Base-by-base conservation (phyloP, 2,329 filamentous ascomycete species). In the Biscogniauxia sp. region DNA sequence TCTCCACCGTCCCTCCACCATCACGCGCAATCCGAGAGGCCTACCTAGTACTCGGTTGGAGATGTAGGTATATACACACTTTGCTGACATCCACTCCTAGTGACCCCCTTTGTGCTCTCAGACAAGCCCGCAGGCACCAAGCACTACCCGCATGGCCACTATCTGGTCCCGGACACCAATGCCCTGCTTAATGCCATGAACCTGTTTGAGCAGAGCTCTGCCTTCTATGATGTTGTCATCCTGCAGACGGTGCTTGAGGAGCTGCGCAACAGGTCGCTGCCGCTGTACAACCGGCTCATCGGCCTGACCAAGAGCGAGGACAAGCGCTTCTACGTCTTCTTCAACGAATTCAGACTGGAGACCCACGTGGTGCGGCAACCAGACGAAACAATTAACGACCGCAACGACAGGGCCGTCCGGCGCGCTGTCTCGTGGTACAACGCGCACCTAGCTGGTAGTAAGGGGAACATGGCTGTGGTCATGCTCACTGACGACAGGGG, bases 241-340 rank as follows among this genome's bases (percentile, higher is more conserved):
- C 81, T 99, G 59, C 95, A 99, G 76, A 97, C 94, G 1, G 95
- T 99, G 5, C 86, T 99, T 15, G 95, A 99, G 76, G 95, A 99
- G 79, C 84, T 99, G 62, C 91, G 93, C 73, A 97, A 97, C 75
- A 87, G 93, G 68, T 98, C 94, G 13, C 78, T 98, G 63, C 95
- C 95, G 51, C 85, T 99, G 45, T 99, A 98, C 79, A 97, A 97
- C 75, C 91, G 95, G 49, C 81, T 99, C 55, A 87, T 98, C 67
- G 88, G 90, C 20, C 81, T 99, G 65, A 96, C 93, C 49, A 96
- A 94, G 77, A 97, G 94, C 72, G 93, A 97, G 70, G 93, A 96
- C 66, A 99, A 99, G 81, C 88, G 94, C 58, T 98, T 97, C 74
- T 97, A 98, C 72, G 92, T 99, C 56, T 99, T 99, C 75, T 98